phyloP scores from a whole-genome alignment of 345 rosid species.

The Bruguiera gymnorhiza region DNA sequence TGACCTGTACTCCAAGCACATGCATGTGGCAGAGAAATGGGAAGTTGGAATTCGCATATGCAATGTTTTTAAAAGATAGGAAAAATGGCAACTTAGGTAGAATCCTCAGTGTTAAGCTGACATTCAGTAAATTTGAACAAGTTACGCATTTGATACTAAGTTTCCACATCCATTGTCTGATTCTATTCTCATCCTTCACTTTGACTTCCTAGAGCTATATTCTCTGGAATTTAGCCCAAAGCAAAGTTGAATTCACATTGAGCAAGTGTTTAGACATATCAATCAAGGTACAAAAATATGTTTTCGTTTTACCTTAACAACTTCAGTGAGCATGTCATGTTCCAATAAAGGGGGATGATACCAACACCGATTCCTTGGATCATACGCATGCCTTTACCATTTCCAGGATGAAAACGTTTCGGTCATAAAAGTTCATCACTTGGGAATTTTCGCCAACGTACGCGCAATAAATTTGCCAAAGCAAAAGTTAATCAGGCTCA shows the following conservation, averaged over 20 bases:
- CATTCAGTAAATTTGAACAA: no score
- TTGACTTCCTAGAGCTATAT: no score
- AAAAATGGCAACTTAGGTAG: not conserved
- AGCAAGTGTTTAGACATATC: no score
- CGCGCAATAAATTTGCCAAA: no score
- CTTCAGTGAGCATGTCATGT: slow-evolving; percentile 36
- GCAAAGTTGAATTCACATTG: no score
- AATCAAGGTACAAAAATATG: not conserved
- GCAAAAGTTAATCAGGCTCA: slow-evolving; percentile 14
- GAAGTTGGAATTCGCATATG: not conserved
- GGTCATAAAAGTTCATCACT: not conserved
- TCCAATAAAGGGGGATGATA: slow-evolving; percentile 35
- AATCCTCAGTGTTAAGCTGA: not conserved
- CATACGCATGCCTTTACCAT: slow-evolving; percentile 35
- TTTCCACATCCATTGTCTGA: no score
- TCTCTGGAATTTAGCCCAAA: no score
- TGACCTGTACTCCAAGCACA: slow-evolving; percentile 2
- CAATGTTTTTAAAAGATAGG: not conserved
- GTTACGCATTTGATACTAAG: no score
- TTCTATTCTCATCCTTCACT: no score
- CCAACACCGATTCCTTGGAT: slow-evolving; percentile 52
- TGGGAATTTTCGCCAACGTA: no score
- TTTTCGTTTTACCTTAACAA: slow-evolving; percentile 29
- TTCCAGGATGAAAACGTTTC: not conserved
- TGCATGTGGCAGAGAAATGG: not conserved